phyloP scores from a whole-genome alignment of 345 rosid genomes.

The Mercurialis annua region DNA sequence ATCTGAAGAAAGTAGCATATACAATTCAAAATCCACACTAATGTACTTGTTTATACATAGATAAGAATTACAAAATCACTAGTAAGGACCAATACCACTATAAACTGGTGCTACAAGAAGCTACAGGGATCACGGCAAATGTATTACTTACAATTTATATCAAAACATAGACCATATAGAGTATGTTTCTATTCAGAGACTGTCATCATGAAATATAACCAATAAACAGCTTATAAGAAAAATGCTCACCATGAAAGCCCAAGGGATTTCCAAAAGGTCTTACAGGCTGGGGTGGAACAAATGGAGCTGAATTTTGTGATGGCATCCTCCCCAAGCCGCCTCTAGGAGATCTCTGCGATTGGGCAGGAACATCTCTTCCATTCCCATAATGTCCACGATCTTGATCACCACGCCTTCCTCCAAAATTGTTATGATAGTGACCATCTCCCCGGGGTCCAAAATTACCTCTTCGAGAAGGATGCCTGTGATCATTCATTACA shows the following conservation, averaged over 20 bases:
- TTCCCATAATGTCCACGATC: constrained; percentile 45
- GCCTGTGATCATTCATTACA: constrained; percentile 35
- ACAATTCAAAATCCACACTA: constrained; percentile 5
- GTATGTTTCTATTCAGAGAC: neutral
- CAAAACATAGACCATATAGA: too few species aligned
- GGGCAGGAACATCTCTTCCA: constrained; percentile 46
- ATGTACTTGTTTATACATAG: neutral
- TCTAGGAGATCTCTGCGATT: constrained; percentile 48
- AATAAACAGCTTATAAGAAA: neutral
- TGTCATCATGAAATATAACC: too few species aligned
- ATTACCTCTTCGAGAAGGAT: constrained; percentile 45
- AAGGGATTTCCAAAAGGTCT: constrained; percentile 35
- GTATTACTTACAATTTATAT: neutral
- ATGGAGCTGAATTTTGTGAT: constrained; percentile 37
- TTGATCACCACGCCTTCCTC: constrained; percentile 48
- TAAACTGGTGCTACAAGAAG: too few species aligned
- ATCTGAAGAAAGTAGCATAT: constrained; percentile 31
- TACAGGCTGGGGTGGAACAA: constrained; percentile 35
- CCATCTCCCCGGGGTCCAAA: constrained; percentile 52
- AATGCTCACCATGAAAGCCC: constrained; percentile 41
- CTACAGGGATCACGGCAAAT: too few species aligned
- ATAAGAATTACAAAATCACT: too few species aligned
- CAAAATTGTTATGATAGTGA: constrained; percentile 36
- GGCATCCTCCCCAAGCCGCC: constrained; percentile 44
- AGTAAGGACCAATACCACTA: neutral